These are phyloP conservation scores for Globisporangium recalcitrans DNA, from an alignment of 352 stramenopile genomes.

Conservation along the genomic window DNA sequence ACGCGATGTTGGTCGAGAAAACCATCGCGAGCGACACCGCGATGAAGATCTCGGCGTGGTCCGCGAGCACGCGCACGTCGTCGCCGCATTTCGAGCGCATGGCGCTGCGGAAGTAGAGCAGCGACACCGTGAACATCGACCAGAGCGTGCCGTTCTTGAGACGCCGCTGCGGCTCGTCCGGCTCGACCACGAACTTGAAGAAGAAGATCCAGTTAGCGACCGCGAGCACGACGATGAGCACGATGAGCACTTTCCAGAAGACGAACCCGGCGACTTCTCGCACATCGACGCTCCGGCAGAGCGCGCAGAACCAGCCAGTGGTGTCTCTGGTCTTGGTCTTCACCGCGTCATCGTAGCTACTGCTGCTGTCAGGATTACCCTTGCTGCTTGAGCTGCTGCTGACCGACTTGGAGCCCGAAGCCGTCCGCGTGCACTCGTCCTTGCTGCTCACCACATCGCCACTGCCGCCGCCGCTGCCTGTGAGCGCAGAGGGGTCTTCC, in stretches of 20 bases:
- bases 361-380: not conserved
- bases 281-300: conserved; percentile 29
- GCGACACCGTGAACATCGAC: conserved; percentile 35
- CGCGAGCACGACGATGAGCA: conserved; percentile 37
- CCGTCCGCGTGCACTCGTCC: conserved; percentile 4
- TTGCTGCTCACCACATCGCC: not conserved
- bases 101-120: conserved; percentile 42
- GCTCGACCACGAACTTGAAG: conserved; percentile 63
- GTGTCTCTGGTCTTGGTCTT: not conserved
- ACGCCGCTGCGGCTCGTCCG: conserved; percentile 31
- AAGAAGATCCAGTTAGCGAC: conserved; percentile 57
- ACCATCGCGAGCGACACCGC: conserved; percentile 59
- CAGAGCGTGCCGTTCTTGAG: conserved; percentile 23
- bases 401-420: not conserved
- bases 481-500: not conserved
- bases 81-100: conserved; percentile 24
- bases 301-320: conserved; percentile 17
- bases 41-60: conserved; percentile 64
- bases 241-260: conserved; percentile 31
- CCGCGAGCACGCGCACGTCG: conserved; percentile 21
- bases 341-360: not conserved
- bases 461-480: not conserved
- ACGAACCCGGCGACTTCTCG: conserved; percentile 39
- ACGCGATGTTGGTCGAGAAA: conserved; percentile 65
- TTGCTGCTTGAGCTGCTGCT: not conserved